Percentiles rank a stretch among this genome's conserved stretches.
phyloP scores from a whole-genome alignment of 495 filamentous ascomycete genomes.

The Opeltia flavorubescens region DNA sequence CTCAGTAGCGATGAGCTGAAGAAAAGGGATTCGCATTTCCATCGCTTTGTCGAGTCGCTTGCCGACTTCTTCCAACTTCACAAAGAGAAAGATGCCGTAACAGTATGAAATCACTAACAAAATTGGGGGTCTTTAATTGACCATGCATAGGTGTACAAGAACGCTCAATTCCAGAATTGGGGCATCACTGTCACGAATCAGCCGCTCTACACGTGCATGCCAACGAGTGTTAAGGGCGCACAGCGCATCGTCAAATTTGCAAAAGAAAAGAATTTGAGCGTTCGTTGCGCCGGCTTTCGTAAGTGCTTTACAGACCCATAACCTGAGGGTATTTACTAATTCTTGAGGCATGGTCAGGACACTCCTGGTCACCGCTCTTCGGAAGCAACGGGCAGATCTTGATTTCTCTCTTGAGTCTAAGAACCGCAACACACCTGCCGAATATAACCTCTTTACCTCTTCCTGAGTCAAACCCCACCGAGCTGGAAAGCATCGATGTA shows the following conservation, averaged over 20 bases:
- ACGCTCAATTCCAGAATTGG: conserved; percentile 35
- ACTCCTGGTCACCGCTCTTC: conserved; percentile 34
- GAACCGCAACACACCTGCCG: conserved; percentile 25
- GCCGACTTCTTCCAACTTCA: not conserved
- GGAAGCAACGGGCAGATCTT: conserved; percentile 32
- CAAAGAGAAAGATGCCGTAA: not conserved
- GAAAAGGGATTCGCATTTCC: not conserved
- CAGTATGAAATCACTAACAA: not conserved
- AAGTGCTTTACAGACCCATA: too few species aligned
- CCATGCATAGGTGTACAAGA: not conserved
- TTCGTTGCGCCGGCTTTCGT: conserved; percentile 31
- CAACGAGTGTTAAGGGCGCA: conserved; percentile 29
- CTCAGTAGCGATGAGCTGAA: not conserved
- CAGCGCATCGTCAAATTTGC: conserved; percentile 31
- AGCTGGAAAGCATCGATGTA: conserved; percentile 26
- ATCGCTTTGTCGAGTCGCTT: not conserved
- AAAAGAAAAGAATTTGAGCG: conserved; percentile 21
- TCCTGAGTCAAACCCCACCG: conserved; percentile 16
- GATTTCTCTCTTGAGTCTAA: conserved; percentile 32
- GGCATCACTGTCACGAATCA: conserved; percentile 30
- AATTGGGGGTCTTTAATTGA: not conserved
- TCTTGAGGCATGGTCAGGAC: too few species aligned
- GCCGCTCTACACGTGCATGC: conserved; percentile 31
- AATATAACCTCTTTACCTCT: conserved; percentile 23
- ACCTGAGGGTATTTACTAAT: too few species aligned